phyloP scores from a whole-genome alignment of 306 rosid species.

The Castanopsis chinensis region DNA sequence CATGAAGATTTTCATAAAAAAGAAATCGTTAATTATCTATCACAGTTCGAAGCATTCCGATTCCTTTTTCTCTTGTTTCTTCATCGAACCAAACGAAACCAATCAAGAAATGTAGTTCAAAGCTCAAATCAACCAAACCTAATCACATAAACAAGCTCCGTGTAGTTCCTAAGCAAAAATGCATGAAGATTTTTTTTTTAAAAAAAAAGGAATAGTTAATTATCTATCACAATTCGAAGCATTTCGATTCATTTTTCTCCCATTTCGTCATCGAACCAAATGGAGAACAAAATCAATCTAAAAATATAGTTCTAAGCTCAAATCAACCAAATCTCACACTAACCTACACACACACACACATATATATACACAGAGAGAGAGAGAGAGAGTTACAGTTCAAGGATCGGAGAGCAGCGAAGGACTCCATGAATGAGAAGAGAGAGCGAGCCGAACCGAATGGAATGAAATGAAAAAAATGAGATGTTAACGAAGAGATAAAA shows the following conservation, averaged over 20 bases:
- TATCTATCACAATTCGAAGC: too few relatives aligned
- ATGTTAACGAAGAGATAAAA: constrained; percentile 3
- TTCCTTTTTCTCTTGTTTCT: too few relatives aligned
- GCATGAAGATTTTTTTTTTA: too few relatives aligned
- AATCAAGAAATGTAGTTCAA: constrained; percentile 1
- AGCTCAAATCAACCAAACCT: neutral
- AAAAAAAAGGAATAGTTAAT: too few relatives aligned
- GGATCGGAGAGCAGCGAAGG: constrained; percentile 67
- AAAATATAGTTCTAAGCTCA: neutral
- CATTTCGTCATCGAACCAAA: neutral
- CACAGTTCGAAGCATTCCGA: too few relatives aligned
- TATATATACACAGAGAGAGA: neutral
- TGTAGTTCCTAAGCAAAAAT: too few relatives aligned
- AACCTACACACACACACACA: neutral
- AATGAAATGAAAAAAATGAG: constrained; percentile 7
- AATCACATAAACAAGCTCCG: too few relatives aligned
- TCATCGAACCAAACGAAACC: neutral
- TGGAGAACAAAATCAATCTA: neutral
- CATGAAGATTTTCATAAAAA: too few relatives aligned
- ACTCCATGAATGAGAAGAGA: constrained; percentile 52
- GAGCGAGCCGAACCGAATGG: constrained; percentile 24
- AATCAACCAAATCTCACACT: neutral
- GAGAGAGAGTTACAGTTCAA: constrained; percentile 57
- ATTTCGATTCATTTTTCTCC: too few relatives aligned
- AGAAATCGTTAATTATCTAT: too few relatives aligned